Evolutionary conservation across 2,329 filamentous ascomycete species (phyloP), one percentile per base, ranked within the genome.

Genomic region (Dactylellina haptotyla): DNA sequence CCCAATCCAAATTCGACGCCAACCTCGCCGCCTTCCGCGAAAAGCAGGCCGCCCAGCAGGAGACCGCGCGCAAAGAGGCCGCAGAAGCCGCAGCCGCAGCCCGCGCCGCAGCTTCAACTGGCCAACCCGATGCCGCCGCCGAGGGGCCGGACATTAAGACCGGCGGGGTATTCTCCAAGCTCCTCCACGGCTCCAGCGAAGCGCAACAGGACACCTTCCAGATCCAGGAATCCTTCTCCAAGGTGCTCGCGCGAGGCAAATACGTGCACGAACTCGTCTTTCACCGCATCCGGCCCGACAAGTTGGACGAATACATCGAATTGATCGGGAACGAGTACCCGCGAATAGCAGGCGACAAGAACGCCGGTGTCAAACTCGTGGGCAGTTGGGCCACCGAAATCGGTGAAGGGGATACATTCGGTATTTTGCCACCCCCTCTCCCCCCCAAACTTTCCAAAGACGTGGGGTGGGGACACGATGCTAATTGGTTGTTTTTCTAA

Each of bases 321-420:
- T 85, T 98, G 54, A 92, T 98, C 12, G 92, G 95, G 72, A 85
- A 87, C 37, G 98, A 92, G 90, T 99, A 99, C 80, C 94, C 95
- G 6, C 88, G 87, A 80, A 93, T 98, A 86, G 95, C 95, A 48
- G 85, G 86, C 71, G 86, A 88, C 77, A 88, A 90, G 18, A 90
- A 95, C 82, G 97, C 98, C 83, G 94, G 94, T 83, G 94, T 99
- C 77, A 89, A 99, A 81, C 84, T 99, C 66, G 95, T 99, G 4
- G 95, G 95, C 78, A 98, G 94, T 84, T 99, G 95, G 95, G 88
- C 94, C 81, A 97, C 93, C 14, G 95, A 99, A 81, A 93, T 99
- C 57, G 95, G 95, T 75, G 94, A 99, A 79, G 96, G 92, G 80
- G 93, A 99, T 80, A 97, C 93, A 0, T 99, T 99, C 83, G 88